Conservation (phyloP, 2,329 filamentous ascomycete genomes). For the Cadophora sp. region DNA sequence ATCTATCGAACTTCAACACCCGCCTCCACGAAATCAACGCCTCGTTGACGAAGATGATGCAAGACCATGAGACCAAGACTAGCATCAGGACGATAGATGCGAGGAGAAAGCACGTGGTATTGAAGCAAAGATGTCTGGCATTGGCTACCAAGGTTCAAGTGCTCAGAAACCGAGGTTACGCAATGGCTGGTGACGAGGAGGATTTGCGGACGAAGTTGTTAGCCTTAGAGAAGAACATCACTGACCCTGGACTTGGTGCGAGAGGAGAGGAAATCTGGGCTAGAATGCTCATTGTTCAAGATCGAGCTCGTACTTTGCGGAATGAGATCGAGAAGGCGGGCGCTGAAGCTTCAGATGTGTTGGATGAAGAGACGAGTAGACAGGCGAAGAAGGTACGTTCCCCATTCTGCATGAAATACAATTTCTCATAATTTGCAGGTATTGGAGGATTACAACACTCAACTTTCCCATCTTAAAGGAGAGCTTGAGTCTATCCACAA, state of each 20-base stretch:
- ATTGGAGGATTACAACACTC: slow-evolving; percentile 81
- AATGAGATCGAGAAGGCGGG: slow-evolving; percentile 76
- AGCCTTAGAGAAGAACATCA: slow-evolving; percentile 70
- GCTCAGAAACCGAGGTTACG: slow-evolving; percentile 80
- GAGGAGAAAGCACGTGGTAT: slow-evolving; percentile 72
- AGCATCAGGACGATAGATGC: slow-evolving; percentile 77
- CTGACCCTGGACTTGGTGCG: slow-evolving; percentile 77
- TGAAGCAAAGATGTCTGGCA: slow-evolving; percentile 75
- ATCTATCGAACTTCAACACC: slow-evolving; percentile 72
- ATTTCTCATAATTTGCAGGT: slow-evolving; percentile 57
- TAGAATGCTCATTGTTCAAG: slow-evolving; percentile 75
- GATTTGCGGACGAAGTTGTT: slow-evolving; percentile 75
- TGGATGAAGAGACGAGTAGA: slow-evolving; percentile 73
- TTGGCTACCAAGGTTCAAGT: slow-evolving; percentile 83
- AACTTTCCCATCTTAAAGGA: slow-evolving; percentile 77
- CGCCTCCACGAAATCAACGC: slow-evolving; percentile 82
- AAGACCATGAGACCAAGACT: slow-evolving; percentile 78
- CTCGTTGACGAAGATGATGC: slow-evolving; percentile 73
- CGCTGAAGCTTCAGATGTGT: slow-evolving; percentile 58
- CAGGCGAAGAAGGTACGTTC: slow-evolving; percentile 75
- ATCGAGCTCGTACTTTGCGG: slow-evolving; percentile 74
- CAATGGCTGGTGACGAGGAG: slow-evolving; percentile 80
- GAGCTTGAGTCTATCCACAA: slow-evolving; percentile 60
- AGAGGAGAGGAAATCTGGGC: slow-evolving; percentile 88
- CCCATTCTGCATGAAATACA: neutral